Evolutionary conservation across 345 rosid species (phyloP).

Genomic region (Angophora floribunda): DNA sequence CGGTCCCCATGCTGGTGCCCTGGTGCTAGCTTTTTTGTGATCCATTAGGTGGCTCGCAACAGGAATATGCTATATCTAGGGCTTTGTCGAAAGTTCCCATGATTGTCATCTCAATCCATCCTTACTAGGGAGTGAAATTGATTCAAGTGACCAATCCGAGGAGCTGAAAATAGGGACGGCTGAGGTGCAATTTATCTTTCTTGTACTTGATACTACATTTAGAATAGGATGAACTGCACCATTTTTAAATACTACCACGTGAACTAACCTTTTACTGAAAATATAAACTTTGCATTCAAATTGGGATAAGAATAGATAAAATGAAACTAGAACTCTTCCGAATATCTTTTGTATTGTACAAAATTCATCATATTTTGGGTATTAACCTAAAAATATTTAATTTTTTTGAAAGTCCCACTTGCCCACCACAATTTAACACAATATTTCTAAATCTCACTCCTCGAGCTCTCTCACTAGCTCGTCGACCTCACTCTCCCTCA

Average conservation of each 20-base stretch:
- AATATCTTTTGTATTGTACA: too few species aligned
- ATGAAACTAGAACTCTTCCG: neutral
- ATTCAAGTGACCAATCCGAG: neutral
- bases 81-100: neutral
- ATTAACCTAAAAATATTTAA: fast-evolving
- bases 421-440: neutral
- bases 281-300: fast-evolving
- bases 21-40: neutral
- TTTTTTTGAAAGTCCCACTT: neutral
- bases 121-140: neutral
- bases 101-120: neutral
- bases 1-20: neutral
- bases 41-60: neutral
- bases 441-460: neutral
- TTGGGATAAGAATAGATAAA: neutral
- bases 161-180: neutral
- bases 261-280: fast-evolving
- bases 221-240: fast-evolving
- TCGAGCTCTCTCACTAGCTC: neutral
- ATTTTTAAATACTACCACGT: fast-evolving
- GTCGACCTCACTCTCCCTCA: neutral
- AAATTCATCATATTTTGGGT: neutral
- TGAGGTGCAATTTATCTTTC: neutral
- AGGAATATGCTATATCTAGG: neutral
- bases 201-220: neutral